Percentiles rank a stretch among this genome's conserved stretches.
These are phyloP conservation scores for Inga leiocalycina DNA, from an alignment of 306 rosid genomes.

Conservation along the genomic window DNA sequence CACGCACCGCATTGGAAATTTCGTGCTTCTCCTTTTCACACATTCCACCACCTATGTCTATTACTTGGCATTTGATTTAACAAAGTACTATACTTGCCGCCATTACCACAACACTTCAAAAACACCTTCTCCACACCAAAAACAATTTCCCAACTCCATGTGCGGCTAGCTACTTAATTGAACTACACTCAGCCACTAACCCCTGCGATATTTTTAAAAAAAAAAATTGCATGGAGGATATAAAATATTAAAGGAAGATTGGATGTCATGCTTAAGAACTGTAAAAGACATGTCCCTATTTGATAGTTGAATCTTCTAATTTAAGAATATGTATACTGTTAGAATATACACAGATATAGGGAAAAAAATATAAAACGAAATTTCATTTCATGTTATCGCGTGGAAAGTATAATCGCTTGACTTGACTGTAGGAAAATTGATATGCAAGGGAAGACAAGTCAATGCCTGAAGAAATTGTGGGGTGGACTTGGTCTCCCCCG, in stretches of 20 bases:
- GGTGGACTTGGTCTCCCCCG: neutral
- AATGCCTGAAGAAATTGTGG: neutral
- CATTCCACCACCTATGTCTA: neutral
- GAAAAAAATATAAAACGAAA: neutral
- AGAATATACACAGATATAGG: neutral
- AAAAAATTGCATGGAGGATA: neutral
- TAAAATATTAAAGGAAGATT: neutral
- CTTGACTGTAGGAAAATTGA: neutral
- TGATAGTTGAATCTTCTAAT: neutral
- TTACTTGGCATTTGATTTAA: neutral
- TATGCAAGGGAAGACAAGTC: neutral
- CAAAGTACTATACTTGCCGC: neutral
- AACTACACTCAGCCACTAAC: neutral
- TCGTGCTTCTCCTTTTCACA: neutral
- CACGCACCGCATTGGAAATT: neutral
- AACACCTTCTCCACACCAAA: neutral
- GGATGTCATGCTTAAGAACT: neutral
- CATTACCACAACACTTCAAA: neutral
- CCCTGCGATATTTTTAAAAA: neutral
- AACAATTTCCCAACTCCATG: neutral
- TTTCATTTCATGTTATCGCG: neutral
- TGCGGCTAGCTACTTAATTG: neutral
- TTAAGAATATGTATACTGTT: neutral
- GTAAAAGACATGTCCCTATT: neutral
- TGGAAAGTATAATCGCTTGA: neutral